phyloP scores from a whole-genome alignment of 345 rosid genomes.

The Camelina laxa region DNA sequence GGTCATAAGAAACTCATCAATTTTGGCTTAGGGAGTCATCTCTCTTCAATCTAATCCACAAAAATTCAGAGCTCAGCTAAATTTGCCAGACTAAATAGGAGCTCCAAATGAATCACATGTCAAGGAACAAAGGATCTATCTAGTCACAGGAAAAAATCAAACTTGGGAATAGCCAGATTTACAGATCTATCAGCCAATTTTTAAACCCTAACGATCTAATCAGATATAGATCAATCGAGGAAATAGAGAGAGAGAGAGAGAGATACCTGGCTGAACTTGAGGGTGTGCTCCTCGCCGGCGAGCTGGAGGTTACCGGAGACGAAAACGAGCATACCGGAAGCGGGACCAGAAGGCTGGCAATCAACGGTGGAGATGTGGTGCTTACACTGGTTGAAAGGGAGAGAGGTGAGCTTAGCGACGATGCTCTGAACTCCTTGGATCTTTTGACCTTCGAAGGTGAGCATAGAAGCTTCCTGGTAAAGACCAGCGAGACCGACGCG shows the following conservation, averaged over 20 bases:
- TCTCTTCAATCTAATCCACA: background rate
- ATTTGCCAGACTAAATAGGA: background rate
- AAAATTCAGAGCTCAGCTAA: background rate
- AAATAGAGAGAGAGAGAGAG: background rate
- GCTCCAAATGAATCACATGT: background rate
- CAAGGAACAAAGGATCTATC: background rate
- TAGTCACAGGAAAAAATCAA: background rate
- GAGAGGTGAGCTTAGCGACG: slow-evolving; percentile 78
- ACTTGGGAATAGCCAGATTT: background rate
- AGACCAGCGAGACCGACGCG: slow-evolving; percentile 65
- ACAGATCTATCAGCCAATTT: slow-evolving; percentile 11
- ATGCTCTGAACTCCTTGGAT: slow-evolving; percentile 77
- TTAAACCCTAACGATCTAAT: slow-evolving; percentile 23
- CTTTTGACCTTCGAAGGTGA: slow-evolving; percentile 96
- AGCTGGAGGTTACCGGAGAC: slow-evolving; percentile 93
- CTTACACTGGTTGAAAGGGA: slow-evolving; percentile 94
- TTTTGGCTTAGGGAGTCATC: background rate
- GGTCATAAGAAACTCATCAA: too few species aligned
- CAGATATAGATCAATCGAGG: background rate
- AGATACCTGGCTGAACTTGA: slow-evolving; percentile 78
- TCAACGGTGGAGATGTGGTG: slow-evolving; percentile 85
- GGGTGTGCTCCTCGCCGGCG: slow-evolving; percentile 88
- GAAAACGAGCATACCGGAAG: slow-evolving; percentile 89
- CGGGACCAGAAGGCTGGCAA: slow-evolving; percentile 94
- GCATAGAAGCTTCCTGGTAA: slow-evolving; percentile 86